A percentile compares a stretch with the other conserved stretches of the same genome.
phyloP scores from a whole-genome alignment of 2,329 filamentous ascomycete species.

The Exophiala mesophila region DNA sequence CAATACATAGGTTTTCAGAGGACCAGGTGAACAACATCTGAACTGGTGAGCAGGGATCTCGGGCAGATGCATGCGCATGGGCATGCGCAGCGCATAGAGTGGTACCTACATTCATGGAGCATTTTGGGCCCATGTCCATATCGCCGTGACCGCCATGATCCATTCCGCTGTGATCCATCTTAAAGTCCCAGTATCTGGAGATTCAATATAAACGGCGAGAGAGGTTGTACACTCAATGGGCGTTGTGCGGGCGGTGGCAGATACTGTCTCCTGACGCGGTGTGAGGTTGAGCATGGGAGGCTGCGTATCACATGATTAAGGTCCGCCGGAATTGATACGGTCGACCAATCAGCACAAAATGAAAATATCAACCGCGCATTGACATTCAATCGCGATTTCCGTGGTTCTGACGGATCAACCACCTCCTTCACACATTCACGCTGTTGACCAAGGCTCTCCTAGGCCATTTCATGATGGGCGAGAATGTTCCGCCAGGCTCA shows the following conservation, averaged over 20 bases:
- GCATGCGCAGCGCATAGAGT: too few relatives aligned
- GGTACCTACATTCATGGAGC: conserved; percentile 79
- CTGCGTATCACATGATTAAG: not conserved
- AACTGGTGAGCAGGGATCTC: conserved; percentile 8
- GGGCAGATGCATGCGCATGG: not conserved
- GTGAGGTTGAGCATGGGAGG: not conserved
- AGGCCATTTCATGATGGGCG: conserved; percentile 33
- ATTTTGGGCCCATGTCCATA: conserved; percentile 59
- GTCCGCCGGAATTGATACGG: too few relatives aligned
- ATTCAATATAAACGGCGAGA: too few relatives aligned
- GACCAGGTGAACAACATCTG: conserved; percentile 99
- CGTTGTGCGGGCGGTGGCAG: too few relatives aligned
- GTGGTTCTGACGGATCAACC: too few relatives aligned
- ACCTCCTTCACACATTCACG: too few relatives aligned
- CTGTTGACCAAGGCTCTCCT: too few relatives aligned
- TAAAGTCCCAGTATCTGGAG: not conserved
- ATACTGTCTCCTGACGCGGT: not conserved
- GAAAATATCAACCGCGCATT: too few relatives aligned
- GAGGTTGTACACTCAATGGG: too few relatives aligned
- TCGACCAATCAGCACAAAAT: too few relatives aligned
- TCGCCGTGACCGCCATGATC: conserved; percentile 47
- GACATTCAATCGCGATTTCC: too few relatives aligned
- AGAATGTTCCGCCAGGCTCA: conserved; percentile 35
- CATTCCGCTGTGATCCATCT: conserved; percentile 37
- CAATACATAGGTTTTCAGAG: conserved; percentile 87